Conservation (phyloP, 805 yeast genomes). For the Blastobotrys attinorum region DNA sequence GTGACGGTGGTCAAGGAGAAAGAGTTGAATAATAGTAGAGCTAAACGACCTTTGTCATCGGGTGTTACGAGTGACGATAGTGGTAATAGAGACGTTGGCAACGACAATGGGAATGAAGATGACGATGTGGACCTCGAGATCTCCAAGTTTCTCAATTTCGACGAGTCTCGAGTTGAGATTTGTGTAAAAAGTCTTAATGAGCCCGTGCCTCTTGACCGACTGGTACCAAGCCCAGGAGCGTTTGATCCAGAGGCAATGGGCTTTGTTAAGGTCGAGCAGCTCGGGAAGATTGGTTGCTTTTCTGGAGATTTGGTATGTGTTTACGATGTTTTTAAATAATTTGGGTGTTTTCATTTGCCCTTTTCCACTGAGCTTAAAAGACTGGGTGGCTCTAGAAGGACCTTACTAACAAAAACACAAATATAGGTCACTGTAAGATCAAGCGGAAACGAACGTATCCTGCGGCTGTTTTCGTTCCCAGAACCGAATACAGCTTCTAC, state of each 20-base stretch:
- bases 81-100: neutral
- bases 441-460: constrained; percentile 22
- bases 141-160: constrained; percentile 14
- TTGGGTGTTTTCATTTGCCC: too few species aligned
- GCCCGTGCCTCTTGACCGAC: constrained; percentile 6
- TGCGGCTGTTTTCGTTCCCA: constrained; percentile 48
- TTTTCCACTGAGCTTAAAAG: too few species aligned
- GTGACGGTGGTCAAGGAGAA: constrained; percentile 42
- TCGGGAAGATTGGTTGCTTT: constrained; percentile 52
- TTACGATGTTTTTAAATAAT: too few species aligned
- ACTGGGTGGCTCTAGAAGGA: too few species aligned
- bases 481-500: constrained; percentile 48
- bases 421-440: constrained; percentile 7
- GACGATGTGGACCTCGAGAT: constrained; percentile 21
- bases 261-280: constrained; percentile 40
- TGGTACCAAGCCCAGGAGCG: constrained; percentile 17
- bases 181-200: constrained; percentile 1
- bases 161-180: constrained; percentile 3
- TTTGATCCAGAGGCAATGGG: constrained; percentile 44
- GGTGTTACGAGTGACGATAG: neutral
- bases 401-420: neutral
- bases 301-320: constrained; percentile 55
- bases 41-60: neutral
- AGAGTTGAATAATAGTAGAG: neutral
- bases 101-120: constrained; percentile 1